Evolutionary conservation across 345 rosid genomes (phyloP).

Genomic region (Streptanthus diversifolius): DNA sequence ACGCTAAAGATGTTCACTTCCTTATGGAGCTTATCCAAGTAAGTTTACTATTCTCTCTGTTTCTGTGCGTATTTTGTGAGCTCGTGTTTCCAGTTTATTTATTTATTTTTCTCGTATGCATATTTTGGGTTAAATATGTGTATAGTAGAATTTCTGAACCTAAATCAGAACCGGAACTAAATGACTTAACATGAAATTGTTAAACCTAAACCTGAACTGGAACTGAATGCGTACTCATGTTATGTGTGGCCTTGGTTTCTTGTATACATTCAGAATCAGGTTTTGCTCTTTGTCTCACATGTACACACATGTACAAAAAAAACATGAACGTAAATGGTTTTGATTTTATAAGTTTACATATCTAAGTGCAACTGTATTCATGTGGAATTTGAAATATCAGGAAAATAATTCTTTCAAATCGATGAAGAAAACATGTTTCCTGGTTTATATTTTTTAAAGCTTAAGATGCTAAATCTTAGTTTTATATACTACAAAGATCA

Average conservation of each 20-base stretch:
- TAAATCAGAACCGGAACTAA: neutral
- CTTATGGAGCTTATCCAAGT: slow-evolving; percentile 78
- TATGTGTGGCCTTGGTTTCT: neutral
- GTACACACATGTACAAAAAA: neutral
- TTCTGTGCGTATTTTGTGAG: neutral
- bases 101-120: neutral
- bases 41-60: neutral
- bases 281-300: neutral
- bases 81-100: neutral
- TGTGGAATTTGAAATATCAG: too few relatives aligned
- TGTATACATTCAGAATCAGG: neutral
- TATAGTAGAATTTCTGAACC: neutral
- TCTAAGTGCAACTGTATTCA: neutral
- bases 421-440: neutral
- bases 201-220: neutral
- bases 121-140: neutral
- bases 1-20: slow-evolving; percentile 63
- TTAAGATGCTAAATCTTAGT: neutral
- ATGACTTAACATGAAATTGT: too few relatives aligned
- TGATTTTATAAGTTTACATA: neutral
- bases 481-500: neutral
- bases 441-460: neutral
- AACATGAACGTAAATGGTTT: neutral
- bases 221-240: neutral
- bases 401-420: neutral